phyloP scores from a whole-genome alignment of 192 early-diverging fungal genomes.

The Tieghemiomyces parasiticus region DNA sequence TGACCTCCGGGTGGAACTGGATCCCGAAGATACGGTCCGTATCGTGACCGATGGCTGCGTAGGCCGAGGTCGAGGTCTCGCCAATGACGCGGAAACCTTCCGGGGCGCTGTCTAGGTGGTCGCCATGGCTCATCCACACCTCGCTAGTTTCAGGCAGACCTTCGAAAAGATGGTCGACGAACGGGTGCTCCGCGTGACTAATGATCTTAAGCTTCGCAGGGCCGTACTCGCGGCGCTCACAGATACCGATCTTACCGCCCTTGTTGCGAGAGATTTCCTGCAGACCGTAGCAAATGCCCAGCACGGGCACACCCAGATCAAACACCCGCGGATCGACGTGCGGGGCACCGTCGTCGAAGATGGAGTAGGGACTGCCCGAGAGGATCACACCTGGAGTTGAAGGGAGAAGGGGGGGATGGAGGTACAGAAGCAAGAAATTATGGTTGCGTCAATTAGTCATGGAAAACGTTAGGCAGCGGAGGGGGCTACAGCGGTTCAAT shows the following conservation, averaged over 20 bases:
- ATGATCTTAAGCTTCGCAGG: conserved; percentile 62
- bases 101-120: conserved; percentile 75
- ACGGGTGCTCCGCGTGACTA: conserved; percentile 43
- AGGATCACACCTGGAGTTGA: conserved; percentile 63
- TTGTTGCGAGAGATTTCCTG: conserved; percentile 88
- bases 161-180: conserved; percentile 48
- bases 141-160: conserved; percentile 38
- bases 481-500: too few species aligned
- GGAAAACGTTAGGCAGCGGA: too few species aligned
- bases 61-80: conserved; percentile 74
- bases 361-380: conserved; percentile 93
- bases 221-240: conserved; percentile 91
- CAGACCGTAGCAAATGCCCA: conserved; percentile 98
- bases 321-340: conserved; percentile 88
- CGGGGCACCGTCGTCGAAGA: conserved; percentile 87
- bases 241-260: conserved; percentile 67
- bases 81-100: conserved; percentile 74
- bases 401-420: background rate
- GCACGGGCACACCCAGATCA: conserved; percentile 72
- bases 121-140: conserved; percentile 99
- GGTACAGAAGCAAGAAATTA: background rate
- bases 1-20: conserved; percentile 99
- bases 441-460: background rate
- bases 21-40: conserved; percentile 80
- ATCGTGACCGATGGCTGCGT: conserved; percentile 73